These are phyloP conservation scores for Phytomonas sp. DNA, from an alignment of 208 protist genomes.

Conservation along the genomic window DNA sequence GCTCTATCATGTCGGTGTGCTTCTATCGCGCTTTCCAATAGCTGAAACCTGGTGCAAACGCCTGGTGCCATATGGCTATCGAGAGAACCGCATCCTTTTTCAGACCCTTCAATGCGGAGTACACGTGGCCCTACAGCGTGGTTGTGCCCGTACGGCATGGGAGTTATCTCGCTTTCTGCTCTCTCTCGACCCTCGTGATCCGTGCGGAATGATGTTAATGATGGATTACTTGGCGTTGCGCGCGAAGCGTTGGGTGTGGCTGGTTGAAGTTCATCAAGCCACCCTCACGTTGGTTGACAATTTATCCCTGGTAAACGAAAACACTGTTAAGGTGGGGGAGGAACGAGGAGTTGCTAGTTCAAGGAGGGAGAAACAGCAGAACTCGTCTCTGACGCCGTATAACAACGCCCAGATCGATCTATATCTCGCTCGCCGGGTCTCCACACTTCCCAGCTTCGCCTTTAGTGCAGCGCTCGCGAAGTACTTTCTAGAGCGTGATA, in stretches of 20 bases:
- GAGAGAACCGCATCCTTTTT: conserved; percentile 46
- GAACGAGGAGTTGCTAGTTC: neutral
- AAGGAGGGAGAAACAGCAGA: conserved; percentile 11
- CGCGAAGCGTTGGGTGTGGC: conserved; percentile 69
- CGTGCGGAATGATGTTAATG: conserved; percentile 45
- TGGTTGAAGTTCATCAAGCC: conserved; percentile 43
- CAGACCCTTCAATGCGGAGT: conserved; percentile 46
- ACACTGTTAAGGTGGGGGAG: neutral
- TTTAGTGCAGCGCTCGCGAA: conserved; percentile 74
- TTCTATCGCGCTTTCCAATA: conserved; percentile 52
- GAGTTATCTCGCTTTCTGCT: conserved; percentile 58
- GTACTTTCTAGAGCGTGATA: conserved; percentile 61
- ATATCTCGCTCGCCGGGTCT: conserved; percentile 20
- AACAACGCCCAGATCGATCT: neutral
- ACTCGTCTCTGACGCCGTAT: neutral
- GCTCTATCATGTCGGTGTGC: conserved; percentile 64
- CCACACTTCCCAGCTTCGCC: conserved; percentile 54
- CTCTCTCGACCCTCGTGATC: conserved; percentile 68
- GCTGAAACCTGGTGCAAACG: conserved; percentile 48
- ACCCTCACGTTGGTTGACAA: neutral
- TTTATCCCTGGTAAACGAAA: neutral
- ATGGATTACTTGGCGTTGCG: conserved; percentile 78
- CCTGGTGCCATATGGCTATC: conserved; percentile 21
- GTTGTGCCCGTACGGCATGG: conserved; percentile 62
- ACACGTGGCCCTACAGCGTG: conserved; percentile 56